Conservation (phyloP, 2,329 filamentous ascomycete species). For the Berkeleyomyces rouxiae region DNA sequence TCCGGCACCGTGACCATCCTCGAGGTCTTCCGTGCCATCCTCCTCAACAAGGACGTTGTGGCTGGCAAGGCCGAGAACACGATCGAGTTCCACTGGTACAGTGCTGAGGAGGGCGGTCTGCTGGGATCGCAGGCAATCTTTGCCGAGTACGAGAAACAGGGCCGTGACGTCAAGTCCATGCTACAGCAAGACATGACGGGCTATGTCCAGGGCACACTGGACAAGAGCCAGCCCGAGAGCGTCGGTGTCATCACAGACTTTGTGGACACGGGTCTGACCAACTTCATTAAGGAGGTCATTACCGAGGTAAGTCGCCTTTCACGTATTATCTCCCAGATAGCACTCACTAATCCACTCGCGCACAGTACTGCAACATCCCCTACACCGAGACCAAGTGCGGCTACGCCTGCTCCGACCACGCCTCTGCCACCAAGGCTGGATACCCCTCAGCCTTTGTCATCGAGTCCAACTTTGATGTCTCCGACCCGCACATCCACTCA, state of each 20-base stretch:
- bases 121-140: constrained; percentile 86
- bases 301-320: constrained; percentile 34
- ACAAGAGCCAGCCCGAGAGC: constrained; percentile 66
- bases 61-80: constrained; percentile 64
- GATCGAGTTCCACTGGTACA: constrained; percentile 94
- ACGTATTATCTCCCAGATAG: neutral
- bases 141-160: constrained; percentile 54
- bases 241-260: constrained; percentile 89
- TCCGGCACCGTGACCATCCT: constrained; percentile 88
- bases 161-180: constrained; percentile 80
- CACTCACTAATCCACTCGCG: neutral
- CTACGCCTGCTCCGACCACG: constrained; percentile 67
- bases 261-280: constrained; percentile 66
- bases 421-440: constrained; percentile 47
- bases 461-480: constrained; percentile 41
- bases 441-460: constrained; percentile 51
- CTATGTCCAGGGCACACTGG: constrained; percentile 65
- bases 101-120: constrained; percentile 74
- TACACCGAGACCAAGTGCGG: constrained; percentile 79
- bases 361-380: constrained; percentile 66
- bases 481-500: constrained; percentile 56
- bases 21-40: constrained; percentile 69
- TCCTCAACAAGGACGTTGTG: constrained; percentile 54
- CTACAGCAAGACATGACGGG: constrained; percentile 98
- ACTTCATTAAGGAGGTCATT: constrained; percentile 81